Base-by-base conservation (phyloP, 148 eudicot genomes). In the Persicaria maculosa region DNA sequence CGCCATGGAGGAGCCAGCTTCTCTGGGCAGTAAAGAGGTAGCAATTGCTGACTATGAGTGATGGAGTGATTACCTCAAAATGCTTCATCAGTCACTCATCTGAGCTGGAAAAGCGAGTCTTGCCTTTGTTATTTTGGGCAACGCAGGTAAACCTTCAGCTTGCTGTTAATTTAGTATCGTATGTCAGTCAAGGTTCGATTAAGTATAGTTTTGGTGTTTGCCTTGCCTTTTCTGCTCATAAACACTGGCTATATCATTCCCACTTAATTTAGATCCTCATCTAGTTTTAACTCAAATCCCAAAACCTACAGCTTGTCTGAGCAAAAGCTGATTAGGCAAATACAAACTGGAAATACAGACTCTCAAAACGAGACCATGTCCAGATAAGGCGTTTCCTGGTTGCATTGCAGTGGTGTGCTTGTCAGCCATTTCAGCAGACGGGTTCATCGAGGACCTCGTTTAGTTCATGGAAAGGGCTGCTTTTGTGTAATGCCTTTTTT, bases 1-100 rank as follows among this genome's bases (percentile, higher is more conserved):
- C 85, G 84, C 80, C 92, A 88, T 54, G 96, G 90, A 71, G 85
- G 93, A 44, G 88, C 88, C 44, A 85, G 79, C 76, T 83, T 73
- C 59, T 47, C 80, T 73, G 83, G 80, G 68, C 79, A 86, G 57
- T 84, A 80, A 77, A 74, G 83, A 76, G 85, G 84, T 15, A 52
- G 72, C 22, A 61, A 40, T 57, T 73, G 78, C 76, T 50, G 59
- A 78, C 75, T 83, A 55, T 58, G 88, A 85, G 46, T 81, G 79
- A 85, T 74, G 74, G 74, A 48, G 36, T 52, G 46, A 65, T 36
- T 12, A 40, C 47, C 5, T 36, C 31, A 36, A 46, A 65, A 12
- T 8, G 15, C 43, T 15, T 2, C 15, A 17, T 65, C 19, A 65
- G 70, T 65, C 47, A 65, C 70, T 17, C 62, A 57, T 57, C 62